phyloP scores from a whole-genome alignment of 164 flowering plant species.

The Paratinospora sagittata region DNA sequence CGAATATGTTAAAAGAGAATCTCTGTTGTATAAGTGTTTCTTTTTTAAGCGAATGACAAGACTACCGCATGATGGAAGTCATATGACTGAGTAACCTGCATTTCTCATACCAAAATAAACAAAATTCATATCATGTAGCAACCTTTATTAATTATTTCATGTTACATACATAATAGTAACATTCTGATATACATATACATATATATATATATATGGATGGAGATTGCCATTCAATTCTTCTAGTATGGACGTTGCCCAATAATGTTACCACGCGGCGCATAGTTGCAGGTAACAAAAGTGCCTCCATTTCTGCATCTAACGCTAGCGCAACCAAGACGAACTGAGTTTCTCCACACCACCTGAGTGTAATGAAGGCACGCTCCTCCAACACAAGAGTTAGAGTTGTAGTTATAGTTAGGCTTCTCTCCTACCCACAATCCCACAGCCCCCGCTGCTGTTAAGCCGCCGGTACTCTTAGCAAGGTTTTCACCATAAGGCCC shows the following conservation, averaged over 20 bases:
- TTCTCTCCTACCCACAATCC: slow-evolving; percentile 37
- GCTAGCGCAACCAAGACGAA: slow-evolving; percentile 38
- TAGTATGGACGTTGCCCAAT: slow-evolving; percentile 26
- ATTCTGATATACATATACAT: background rate
- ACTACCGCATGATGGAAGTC: too few species aligned
- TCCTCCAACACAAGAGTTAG: slow-evolving; percentile 29
- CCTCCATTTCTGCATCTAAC: slow-evolving; percentile 32
- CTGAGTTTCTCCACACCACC: slow-evolving; percentile 42
- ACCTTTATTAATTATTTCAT: too few species aligned
- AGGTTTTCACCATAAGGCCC: slow-evolving; percentile 47
- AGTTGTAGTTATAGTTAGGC: slow-evolving; percentile 24
- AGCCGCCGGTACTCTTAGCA: slow-evolving; percentile 20
- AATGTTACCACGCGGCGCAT: slow-evolving; percentile 28
- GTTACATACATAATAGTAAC: too few species aligned
- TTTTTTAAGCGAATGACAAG: too few species aligned
- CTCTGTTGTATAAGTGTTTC: too few species aligned
- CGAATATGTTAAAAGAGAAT: too few species aligned
- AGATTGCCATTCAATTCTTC: too few species aligned
- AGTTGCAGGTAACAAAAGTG: slow-evolving; percentile 27
- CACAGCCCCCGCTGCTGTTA: slow-evolving; percentile 30
- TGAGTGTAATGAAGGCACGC: slow-evolving; percentile 40
- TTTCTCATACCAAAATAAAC: too few species aligned
- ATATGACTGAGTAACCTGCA: background rate
- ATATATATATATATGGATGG: too few species aligned
- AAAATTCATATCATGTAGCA: too few species aligned